Percentiles rank a stretch among this genome's conserved stretches.
phyloP scores from a whole-genome alignment of 768 basidiomycete species.

The Sarcodon sp. region DNA sequence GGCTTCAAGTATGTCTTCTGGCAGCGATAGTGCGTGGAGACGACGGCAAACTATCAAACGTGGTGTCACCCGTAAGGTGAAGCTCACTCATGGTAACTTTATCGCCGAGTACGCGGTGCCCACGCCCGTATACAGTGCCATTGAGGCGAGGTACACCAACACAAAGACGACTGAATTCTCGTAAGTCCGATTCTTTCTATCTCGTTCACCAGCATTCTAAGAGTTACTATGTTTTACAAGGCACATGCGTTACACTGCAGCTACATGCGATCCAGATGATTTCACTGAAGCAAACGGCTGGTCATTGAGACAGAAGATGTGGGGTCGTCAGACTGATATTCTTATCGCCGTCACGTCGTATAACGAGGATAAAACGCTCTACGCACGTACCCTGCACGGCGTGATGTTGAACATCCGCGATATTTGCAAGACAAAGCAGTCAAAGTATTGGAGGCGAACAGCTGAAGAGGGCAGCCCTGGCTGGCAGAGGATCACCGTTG shows the following conservation, averaged over 20 bases:
- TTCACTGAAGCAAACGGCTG: constrained; percentile 72
- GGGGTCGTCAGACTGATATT: constrained; percentile 84
- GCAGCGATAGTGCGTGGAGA: constrained; percentile 31
- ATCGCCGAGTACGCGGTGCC: constrained; percentile 86
- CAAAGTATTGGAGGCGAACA: constrained; percentile 78
- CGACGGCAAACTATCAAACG: constrained; percentile 88
- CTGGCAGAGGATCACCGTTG: constrained; percentile 89
- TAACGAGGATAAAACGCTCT: constrained; percentile 89
- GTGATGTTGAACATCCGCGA: constrained; percentile 98
- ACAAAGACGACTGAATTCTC: constrained; percentile 83
- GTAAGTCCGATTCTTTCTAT: constrained; percentile 28
- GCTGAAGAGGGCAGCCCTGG: constrained; percentile 76
- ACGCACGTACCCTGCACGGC: constrained; percentile 84
- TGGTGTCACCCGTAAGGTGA: constrained; percentile 88
- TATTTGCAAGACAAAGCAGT: constrained; percentile 92
- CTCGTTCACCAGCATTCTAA: not conserved
- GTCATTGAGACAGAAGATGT: constrained; percentile 73
- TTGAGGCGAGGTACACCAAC: constrained; percentile 58
- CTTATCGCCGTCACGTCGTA: constrained; percentile 92
- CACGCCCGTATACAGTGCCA: constrained; percentile 68
- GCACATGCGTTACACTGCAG: constrained; percentile 92
- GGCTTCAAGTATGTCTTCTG: constrained; percentile 21
- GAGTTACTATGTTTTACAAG: constrained; percentile 17
- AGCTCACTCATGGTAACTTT: constrained; percentile 88
- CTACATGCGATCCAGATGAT: constrained; percentile 85